Evolutionary conservation across 2,329 filamentous ascomycete genomes (phyloP).

Genomic region (Truncatella angustata): DNA sequence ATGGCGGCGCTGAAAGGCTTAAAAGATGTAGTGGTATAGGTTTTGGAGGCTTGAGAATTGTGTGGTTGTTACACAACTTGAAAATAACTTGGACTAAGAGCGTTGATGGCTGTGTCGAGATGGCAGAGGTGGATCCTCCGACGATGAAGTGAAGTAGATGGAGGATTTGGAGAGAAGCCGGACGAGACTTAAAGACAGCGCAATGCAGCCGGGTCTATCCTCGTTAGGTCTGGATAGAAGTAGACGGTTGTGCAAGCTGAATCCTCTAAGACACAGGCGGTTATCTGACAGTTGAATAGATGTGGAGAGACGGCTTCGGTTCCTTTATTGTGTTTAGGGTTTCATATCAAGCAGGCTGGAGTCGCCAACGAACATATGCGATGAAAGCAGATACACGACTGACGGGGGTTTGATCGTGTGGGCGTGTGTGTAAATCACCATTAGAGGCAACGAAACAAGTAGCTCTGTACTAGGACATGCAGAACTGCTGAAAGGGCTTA

Average conservation of each 20-base stretch:
- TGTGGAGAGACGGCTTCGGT: conserved; percentile 22
- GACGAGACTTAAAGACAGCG: conserved; percentile 17
- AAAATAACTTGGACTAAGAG: conserved; percentile 23
- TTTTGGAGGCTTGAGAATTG: conserved; percentile 19
- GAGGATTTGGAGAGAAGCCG: no score
- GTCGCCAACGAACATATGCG: conserved; percentile 10
- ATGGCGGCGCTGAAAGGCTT: background rate
- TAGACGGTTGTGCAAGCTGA: conserved; percentile 27
- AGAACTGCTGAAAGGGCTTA: background rate
- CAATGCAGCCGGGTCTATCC: conserved; percentile 25
- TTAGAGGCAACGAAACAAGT: conserved; percentile 11
- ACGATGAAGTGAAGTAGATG: no score
- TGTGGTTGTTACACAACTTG: conserved; percentile 22
- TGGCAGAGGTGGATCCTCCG: conserved; percentile 24
- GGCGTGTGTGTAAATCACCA: conserved; percentile 8
- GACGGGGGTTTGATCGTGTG: conserved; percentile 23
- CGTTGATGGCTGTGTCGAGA: conserved; percentile 17
- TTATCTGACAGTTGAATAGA: conserved; percentile 20
- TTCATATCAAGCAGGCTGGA: conserved; percentile 10
- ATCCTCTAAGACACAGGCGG: conserved; percentile 29
- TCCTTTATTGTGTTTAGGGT: conserved; percentile 22
- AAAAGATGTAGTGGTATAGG: background rate
- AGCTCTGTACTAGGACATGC: background rate
- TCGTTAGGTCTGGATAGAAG: conserved; percentile 22
- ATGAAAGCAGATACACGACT: conserved; percentile 19